These are phyloP conservation scores for Calonectria naviculata DNA, from an alignment of 2,329 filamentous ascomycete species.

Conservation along the genomic window DNA sequence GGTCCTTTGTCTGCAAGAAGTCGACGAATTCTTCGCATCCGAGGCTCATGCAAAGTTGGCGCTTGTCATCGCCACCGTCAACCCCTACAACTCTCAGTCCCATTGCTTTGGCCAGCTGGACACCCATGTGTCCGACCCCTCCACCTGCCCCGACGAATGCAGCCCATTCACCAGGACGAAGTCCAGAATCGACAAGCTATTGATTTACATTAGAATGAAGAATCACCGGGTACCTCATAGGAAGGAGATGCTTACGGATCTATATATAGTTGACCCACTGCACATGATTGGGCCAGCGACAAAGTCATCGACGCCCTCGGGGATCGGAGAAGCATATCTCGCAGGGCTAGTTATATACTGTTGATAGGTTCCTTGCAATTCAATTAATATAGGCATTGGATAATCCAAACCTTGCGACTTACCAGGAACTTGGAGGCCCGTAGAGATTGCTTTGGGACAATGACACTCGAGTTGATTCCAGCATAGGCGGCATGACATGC, in stretches of 20 bases:
- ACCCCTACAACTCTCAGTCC: neutral
- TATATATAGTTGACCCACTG: neutral
- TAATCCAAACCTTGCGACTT: neutral
- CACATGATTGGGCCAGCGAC: conserved; percentile 2
- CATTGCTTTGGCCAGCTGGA: conserved; percentile 12
- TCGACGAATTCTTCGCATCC: neutral
- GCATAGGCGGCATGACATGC: neutral
- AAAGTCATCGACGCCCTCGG: neutral
- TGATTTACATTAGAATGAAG: neutral
- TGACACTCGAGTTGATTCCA: neutral
- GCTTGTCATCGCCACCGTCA: neutral
- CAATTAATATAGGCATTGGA: neutral
- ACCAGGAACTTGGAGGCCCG: neutral
- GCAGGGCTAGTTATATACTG: neutral
- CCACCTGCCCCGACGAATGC: neutral
- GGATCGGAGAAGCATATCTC: neutral
- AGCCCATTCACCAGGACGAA: neutral
- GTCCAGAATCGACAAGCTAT: neutral
- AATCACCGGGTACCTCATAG: neutral
- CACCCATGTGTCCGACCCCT: neutral
- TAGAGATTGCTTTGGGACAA: neutral
- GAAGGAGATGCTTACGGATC: neutral
- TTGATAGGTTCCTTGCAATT: neutral
- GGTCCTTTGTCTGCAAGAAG: neutral
- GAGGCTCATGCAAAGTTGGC: neutral